Evolutionary conservation across 2,329 filamentous ascomycete genomes (phyloP).

Genomic region (Colletotrichum trifolii): DNA sequence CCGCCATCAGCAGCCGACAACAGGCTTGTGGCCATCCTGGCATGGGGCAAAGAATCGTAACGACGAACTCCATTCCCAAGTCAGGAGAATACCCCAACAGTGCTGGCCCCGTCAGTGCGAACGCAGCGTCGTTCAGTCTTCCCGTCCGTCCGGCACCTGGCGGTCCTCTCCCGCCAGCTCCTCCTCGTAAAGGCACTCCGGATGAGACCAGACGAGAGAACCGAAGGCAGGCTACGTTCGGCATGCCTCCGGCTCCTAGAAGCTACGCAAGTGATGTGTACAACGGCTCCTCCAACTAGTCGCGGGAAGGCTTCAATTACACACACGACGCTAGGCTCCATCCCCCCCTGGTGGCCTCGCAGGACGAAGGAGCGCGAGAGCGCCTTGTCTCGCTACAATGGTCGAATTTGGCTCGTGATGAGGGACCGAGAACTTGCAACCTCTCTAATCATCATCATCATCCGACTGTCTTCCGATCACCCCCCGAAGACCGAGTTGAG

Average conservation of each 20-base stretch:
- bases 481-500: slow-evolving; percentile 11
- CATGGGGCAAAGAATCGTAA: slow-evolving; percentile 62
- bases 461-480: slow-evolving; percentile 19
- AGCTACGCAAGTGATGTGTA: slow-evolving; percentile 38
- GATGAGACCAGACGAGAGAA: slow-evolving; percentile 65
- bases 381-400: slow-evolving; percentile 18
- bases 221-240: slow-evolving; percentile 65
- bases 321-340: slow-evolving; percentile 12
- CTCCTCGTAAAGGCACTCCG: slow-evolving; percentile 65
- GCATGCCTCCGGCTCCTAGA: slow-evolving; percentile 56
- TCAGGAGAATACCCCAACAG: slow-evolving; percentile 52
- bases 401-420: slow-evolving; percentile 6
- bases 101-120: slow-evolving; percentile 54
- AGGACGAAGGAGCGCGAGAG: slow-evolving; percentile 17
- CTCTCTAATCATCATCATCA: slow-evolving; percentile 8
- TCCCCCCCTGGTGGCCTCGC: slow-evolving; percentile 1
- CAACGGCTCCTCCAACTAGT: slow-evolving; percentile 37
- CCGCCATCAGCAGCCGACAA: slow-evolving; percentile 56
- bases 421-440: slow-evolving; percentile 19
- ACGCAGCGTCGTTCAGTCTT: slow-evolving; percentile 66
- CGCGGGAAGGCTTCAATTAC: slow-evolving; percentile 22
- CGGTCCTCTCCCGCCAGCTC: slow-evolving; percentile 70
- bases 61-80: slow-evolving; percentile 65
- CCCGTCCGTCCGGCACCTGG: slow-evolving; percentile 73
- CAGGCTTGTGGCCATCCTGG: slow-evolving; percentile 58